Evolutionary conservation across 352 stramenopile species (phyloP), one percentile per base, ranked within the genome.

Genomic region (Phytophthora idaei): DNA sequence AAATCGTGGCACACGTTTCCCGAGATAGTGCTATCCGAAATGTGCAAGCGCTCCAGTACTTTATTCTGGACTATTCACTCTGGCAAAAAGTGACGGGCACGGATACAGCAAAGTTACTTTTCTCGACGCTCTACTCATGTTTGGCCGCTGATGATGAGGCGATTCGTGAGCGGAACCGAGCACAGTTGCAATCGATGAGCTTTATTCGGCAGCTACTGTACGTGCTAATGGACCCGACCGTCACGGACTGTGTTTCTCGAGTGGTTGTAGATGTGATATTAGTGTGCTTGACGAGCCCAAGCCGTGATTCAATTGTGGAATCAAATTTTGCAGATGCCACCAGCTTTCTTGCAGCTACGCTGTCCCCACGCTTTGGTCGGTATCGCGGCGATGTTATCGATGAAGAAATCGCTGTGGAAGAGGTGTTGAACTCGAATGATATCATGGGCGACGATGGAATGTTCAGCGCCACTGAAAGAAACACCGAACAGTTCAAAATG

Each of bases 121-220:
- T 90, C 49, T 89, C 81, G 29, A 68, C 81, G 27, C 71, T 93
- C 11, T 93, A 93, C 53, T 77, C 76, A 12, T 88, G 72, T 27
- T 60, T 91, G 15, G 80, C 67, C 29, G 57, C 73, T 25, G 74
- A 76, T 28, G 74, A 87, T 32, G 79, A 85, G 10, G 70, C 72
- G 3, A 61, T 74, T 27, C 74, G 82, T 14, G 78, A 90, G 41
- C 66, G 83, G 4, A 92, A 93, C 50, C 77, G 83, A 31, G 50
- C 61, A 27, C 80, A 91, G 44, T 57, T 93, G 4, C 82, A 93
- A 56, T 85, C 77, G 2, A 70, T 90, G 36, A 85, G 78, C 4
- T 75, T 93, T 58, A 71, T 90, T 25, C 74, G 81, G 2, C 85
- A 93, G 47, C 52, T 93, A 7, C 41, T 93, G n/a, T 89, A 89